A percentile compares a stretch with the other conserved stretches of the same genome.
These are phyloP conservation scores for Colletotrichum viniferum DNA, from an alignment of 2,329 filamentous ascomycete genomes.

Conservation along the genomic window DNA sequence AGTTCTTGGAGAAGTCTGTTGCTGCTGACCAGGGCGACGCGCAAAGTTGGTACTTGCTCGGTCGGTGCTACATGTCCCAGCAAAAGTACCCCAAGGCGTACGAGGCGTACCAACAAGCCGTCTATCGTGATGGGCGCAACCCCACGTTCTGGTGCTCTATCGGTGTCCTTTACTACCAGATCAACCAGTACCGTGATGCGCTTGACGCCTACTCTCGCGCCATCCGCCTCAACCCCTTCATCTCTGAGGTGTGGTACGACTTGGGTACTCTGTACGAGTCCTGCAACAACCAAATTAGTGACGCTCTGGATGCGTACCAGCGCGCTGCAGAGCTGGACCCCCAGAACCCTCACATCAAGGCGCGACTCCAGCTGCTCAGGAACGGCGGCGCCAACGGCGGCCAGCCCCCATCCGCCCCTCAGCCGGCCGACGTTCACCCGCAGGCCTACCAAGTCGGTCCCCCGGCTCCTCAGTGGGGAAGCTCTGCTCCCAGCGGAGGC, in stretches of 20 bases:
- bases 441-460: conserved; percentile 91
- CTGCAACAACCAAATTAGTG: conserved; percentile 97
- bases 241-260: conserved; percentile 99
- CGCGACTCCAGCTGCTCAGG: conserved; percentile 85
- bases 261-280: conserved; percentile 97
- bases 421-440: conserved; percentile 94
- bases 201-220: conserved; percentile 97
- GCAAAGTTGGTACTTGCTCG: conserved; percentile 98
- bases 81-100: conserved; percentile 99
- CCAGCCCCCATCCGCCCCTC: conserved; percentile 76
- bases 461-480: conserved; percentile 88
- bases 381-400: conserved; percentile 77
- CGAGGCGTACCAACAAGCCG: conserved; percentile 97
- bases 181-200: conserved; percentile 98
- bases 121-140: conserved; percentile 96
- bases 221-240: conserved; percentile 95
- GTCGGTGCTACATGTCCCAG: conserved; percentile 98
- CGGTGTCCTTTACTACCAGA: conserved; percentile 98
- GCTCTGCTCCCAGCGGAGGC: conserved; percentile 65
- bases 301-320: conserved; percentile 94
- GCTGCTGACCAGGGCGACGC: conserved; percentile 91
- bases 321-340: conserved; percentile 94
- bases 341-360: conserved; percentile 93
- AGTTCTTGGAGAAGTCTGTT: conserved; percentile 97
- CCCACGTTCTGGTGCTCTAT: conserved; percentile 99